phyloP scores from a whole-genome alignment of 2,329 filamentous ascomycete species.

The Fusarium irregulare region DNA sequence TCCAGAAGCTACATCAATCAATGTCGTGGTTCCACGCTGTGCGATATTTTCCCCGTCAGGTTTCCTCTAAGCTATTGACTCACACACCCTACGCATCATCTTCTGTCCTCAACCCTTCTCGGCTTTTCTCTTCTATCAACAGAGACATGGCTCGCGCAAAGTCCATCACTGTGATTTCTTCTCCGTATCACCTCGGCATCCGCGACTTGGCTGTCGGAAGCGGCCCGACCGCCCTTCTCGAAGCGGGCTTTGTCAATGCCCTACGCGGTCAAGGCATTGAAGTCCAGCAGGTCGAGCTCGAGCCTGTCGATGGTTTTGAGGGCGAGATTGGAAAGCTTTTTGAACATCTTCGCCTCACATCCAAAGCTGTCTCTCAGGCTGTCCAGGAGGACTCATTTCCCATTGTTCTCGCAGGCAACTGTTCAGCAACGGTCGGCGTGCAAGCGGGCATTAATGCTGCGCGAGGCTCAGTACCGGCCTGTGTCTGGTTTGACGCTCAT shows the following conservation, averaged over 20 bases:
- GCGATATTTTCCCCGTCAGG: too few species aligned
- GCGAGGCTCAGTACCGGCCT: constrained; percentile 40
- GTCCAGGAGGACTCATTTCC: not conserved
- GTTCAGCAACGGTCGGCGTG: constrained; percentile 9
- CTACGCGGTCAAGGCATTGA: constrained; percentile 3
- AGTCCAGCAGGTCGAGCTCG: not conserved
- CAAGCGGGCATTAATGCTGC: constrained; percentile 48
- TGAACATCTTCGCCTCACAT: constrained; percentile 1
- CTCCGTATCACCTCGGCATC: not conserved
- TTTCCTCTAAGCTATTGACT: too few species aligned
- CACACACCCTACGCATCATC: too few species aligned
- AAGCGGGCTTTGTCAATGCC: not conserved
- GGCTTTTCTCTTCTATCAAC: too few species aligned
- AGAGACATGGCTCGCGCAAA: not conserved
- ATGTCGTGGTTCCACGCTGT: too few species aligned
- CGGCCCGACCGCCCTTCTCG: constrained; percentile 1
- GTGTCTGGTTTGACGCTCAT: constrained; percentile 58
- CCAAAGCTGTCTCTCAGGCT: not conserved
- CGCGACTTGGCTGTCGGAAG: not conserved
- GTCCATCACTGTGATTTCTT: not conserved
- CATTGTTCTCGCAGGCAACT: constrained; percentile 10
- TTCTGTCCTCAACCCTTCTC: too few species aligned
- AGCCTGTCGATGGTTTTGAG: not conserved
- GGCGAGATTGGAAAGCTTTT: constrained; percentile 16
- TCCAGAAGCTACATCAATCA: too few species aligned